phyloP scores from a whole-genome alignment of 164 flowering plant species.

The Piper betle region DNA sequence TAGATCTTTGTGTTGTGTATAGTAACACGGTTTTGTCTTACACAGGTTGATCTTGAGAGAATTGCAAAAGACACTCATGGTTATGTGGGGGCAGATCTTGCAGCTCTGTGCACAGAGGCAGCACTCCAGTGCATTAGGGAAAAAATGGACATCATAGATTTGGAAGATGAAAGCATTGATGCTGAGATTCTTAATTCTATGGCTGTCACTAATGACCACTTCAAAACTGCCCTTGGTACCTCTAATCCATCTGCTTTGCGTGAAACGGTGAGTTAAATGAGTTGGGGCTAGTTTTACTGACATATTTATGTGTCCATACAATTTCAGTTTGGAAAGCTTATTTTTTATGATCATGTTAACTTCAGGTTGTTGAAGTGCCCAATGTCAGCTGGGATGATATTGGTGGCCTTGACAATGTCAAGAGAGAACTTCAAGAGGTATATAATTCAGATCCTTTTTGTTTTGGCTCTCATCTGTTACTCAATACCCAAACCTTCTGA shows the following conservation, averaged over 20 bases:
- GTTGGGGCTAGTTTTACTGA: no score
- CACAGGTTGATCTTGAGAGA: constrained; percentile 67
- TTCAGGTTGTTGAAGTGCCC: constrained; percentile 83
- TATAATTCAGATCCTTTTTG: neutral
- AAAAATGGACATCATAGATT: constrained; percentile 82
- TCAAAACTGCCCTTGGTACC: constrained; percentile 73
- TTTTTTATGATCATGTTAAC: neutral
- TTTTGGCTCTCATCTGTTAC: neutral
- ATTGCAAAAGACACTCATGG: constrained; percentile 75
- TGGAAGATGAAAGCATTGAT: constrained; percentile 78
- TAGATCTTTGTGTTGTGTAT: neutral
- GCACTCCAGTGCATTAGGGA: constrained; percentile 85
- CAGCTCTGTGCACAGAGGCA: constrained; percentile 79
- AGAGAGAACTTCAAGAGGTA: constrained; percentile 91
- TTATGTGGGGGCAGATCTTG: constrained; percentile 80
- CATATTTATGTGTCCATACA: no score
- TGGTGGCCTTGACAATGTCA: constrained; percentile 84
- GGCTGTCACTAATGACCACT: constrained; percentile 79
- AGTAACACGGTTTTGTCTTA: neutral
- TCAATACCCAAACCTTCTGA: neutral
- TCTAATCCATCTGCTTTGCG: constrained; percentile 86
- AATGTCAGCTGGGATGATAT: constrained; percentile 75
- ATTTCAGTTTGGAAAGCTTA: neutral
- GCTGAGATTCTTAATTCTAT: constrained; percentile 80
- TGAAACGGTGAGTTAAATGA: constrained; percentile 13